Percentiles rank a stretch among this genome's conserved stretches.
phyloP scores from a whole-genome alignment of 495 filamentous ascomycete genomes.

The Podospora appendiculata region DNA sequence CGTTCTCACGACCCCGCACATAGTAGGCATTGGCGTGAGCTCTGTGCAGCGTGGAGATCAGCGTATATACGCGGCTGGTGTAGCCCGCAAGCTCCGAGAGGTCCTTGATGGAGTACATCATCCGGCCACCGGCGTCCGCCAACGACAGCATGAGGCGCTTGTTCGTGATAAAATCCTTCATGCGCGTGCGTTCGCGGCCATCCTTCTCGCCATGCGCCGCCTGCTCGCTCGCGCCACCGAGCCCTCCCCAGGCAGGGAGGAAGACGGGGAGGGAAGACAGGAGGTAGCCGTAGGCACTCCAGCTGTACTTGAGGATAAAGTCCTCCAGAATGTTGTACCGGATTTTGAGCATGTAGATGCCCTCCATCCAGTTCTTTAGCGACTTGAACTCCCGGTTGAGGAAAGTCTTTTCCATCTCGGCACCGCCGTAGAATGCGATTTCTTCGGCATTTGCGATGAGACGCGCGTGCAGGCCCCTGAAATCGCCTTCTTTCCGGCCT shows the following conservation, averaged over 20 bases:
- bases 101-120: constrained; percentile 99
- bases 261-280: constrained; percentile 89
- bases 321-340: constrained; percentile 99
- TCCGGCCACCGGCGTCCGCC: constrained; percentile 89
- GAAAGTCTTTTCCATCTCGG: constrained; percentile 85
- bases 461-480: constrained; percentile 79
- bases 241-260: constrained; percentile 87
- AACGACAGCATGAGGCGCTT: constrained; percentile 97
- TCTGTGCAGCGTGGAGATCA: constrained; percentile 89
- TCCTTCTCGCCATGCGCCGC: constrained; percentile 29
- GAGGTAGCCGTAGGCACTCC: constrained; percentile 95
- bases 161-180: constrained; percentile 99
- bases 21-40: constrained; percentile 87
- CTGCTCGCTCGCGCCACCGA: constrained; percentile 63
- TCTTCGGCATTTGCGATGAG: constrained; percentile 97
- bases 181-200: constrained; percentile 69
- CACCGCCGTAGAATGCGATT: constrained; percentile 96
- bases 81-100: constrained; percentile 92
- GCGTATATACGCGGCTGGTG: constrained; percentile 89
- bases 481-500: constrained; percentile 88
- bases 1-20: constrained; percentile 57
- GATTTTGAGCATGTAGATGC: constrained; percentile 92
- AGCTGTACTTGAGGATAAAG: constrained; percentile 95
- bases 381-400: constrained; percentile 85
- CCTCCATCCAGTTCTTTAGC: constrained; percentile 90